Evolutionary conservation across 495 filamentous ascomycete genomes (phyloP), one percentile per base, ranked within the genome.

Genomic region (Usnea hakonensis): DNA sequence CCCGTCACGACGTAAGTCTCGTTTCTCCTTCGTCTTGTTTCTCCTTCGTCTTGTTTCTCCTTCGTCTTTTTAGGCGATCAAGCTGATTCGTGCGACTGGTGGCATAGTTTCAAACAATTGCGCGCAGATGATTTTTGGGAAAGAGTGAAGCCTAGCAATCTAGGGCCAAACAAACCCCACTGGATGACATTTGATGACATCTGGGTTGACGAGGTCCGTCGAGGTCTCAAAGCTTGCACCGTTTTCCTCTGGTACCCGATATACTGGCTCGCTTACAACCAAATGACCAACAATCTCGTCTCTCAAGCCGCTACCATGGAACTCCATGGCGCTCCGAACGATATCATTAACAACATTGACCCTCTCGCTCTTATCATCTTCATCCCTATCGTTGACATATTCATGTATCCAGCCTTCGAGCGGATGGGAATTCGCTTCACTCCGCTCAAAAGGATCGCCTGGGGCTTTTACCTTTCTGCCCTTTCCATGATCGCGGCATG

Each of bases 321-420:
- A 8, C 79, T 90, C n/a, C 79, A 81, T 53, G 85, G 86, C 16
- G 80, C 89, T 0, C 89, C 89, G 54, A 90, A 91, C 75, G 89
- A 93, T 69, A 78, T 92, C 33, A 76, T 92, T 65, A 81, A 81
- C 67, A 93, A 92, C 69, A 79, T 93, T 30, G 85, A 92, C 70
- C 88, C 89, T 14, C 76, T 92, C 64, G 78, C 87, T 3, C 75
- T 92, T 41, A 80, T 92, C 70, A 88, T 94, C 72, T 81, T 91
- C 66, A 90, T 92, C 59, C 90, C 89, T 13, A 80, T 92, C 60
- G 77, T 80, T 63, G 89, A 94, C 67, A 72, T 78, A 6, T 46
- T 89, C 58, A 43, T 91, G 57, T 94, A 90, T 71, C 90, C 90
- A 0, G 68, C 67, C 13, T 73, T 92, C 16, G 83, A 86, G 57